Evolutionary conservation across 306 rosid genomes (phyloP).

Genomic region (Pterocarpus macrocarpus): DNA sequence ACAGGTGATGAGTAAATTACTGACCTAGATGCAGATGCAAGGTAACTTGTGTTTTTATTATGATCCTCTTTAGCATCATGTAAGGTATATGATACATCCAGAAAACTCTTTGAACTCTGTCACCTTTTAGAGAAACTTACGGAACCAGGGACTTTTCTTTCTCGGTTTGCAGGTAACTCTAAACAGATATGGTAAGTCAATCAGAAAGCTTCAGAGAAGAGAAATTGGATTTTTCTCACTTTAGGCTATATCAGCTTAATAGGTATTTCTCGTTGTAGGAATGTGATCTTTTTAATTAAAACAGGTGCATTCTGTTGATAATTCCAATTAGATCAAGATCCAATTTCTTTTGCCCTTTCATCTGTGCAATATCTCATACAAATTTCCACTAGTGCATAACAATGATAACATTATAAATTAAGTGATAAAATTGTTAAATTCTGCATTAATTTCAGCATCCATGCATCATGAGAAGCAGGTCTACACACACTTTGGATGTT

Average conservation of each 20-base stretch:
- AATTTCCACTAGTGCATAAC: background rate
- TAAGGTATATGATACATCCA: background rate
- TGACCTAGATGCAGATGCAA: background rate
- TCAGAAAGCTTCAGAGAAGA: slow-evolving; percentile 49
- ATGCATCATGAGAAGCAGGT: slow-evolving; percentile 7
- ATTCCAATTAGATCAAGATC: background rate
- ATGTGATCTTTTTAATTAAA: slow-evolving; percentile 47
- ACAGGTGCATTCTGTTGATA: slow-evolving; percentile 33
- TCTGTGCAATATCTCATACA: background rate
- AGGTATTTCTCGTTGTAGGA: slow-evolving; percentile 52
- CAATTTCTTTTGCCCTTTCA: background rate
- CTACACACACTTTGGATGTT: background rate
- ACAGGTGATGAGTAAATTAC: background rate
- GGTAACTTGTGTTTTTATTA: background rate
- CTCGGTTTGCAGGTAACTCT: background rate
- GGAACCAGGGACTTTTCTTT: no score
- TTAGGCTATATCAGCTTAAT: slow-evolving; percentile 12
- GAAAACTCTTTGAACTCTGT: slow-evolving; percentile 1
- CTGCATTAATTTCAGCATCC: no score
- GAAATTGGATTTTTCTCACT: slow-evolving; percentile 37
- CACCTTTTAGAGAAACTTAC: slow-evolving; percentile 40
- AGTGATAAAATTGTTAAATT: background rate
- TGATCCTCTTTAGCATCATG: background rate
- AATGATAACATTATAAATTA: background rate
- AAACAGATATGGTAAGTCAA: background rate